Conservation (phyloP, 164 flowering plant genomes). For the Magnolia officinalis region DNA sequence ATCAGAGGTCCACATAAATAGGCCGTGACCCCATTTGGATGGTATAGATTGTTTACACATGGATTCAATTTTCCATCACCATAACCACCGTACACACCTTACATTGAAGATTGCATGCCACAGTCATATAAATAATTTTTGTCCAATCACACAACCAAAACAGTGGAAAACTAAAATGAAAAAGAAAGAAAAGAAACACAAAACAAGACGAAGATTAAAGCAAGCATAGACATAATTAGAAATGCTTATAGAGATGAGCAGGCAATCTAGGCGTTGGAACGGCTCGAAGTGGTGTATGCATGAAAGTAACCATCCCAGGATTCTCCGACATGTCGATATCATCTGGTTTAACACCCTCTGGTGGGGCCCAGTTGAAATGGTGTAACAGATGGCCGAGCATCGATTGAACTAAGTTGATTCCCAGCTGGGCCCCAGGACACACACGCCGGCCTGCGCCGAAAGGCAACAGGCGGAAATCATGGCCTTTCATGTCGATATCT, state of each 20-base stretch:
- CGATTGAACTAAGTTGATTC: constrained; percentile 25
- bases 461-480: constrained; percentile 31
- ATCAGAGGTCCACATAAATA: too few relatives aligned
- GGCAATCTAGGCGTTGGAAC: constrained; percentile 32
- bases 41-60: too few relatives aligned
- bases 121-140: background rate
- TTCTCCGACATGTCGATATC: constrained; percentile 34
- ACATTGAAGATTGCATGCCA: background rate
- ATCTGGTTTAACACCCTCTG: constrained; percentile 17
- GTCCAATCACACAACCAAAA: background rate
- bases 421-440: constrained; percentile 36
- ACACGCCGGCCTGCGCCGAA: constrained; percentile 37
- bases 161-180: background rate
- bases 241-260: constrained; percentile 13
- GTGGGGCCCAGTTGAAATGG: constrained; percentile 29
- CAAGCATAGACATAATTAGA: background rate
- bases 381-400: constrained; percentile 34
- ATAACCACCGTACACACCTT: too few relatives aligned
- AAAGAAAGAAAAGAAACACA: too few relatives aligned
- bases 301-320: constrained; percentile 35
- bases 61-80: too few relatives aligned
- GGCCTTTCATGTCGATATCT: constrained; percentile 40
- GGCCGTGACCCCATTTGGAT: too few relatives aligned
- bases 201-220: background rate
- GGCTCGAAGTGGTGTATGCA: constrained; percentile 25